Evolutionary conservation across 78 protist species (phyloP), one percentile per base, ranked within the genome.

Genomic region (Pigoraptor vietnamica): DNA sequence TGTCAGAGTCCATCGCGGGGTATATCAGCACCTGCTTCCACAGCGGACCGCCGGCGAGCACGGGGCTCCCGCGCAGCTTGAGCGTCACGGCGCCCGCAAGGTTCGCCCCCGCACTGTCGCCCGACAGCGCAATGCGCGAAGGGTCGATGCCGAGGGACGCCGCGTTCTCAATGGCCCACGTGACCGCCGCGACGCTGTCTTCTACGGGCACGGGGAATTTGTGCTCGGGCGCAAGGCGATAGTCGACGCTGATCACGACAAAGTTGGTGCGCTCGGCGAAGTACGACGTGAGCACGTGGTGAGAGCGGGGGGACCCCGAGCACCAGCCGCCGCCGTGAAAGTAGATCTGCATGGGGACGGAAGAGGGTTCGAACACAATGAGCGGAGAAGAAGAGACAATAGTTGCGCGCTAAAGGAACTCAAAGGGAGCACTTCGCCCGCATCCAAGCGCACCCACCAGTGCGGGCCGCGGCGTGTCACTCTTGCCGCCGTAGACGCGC

Each of bases 211-310:
- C 40, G 24, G 89, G 89, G 40, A 37, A 86, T 6, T 1, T 10
- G 39, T 35, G 48, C n/a, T 37, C 89, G 23, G 89, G 89, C 55
- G 89, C 89, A 19, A 86, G 40, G 32, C 89, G 89, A 36, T 86
- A 86, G 40, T 86, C 40, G 34, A 86, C 89, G 32, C n/a, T 1
- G 89, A 86, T 1, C 29, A 86, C 89, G 24, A 24, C 34, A 24
- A 35, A 10, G 35, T 40, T 40, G 10, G 55, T 10, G 39, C 32
- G 48, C 1, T 35, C 33, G 48, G 89, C 89, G 0, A 86, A 36
- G 25, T 32, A 14, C 39, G 38, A 6, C 39, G 25, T 6, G 34
- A 35, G 35, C 25, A 14, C 38, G 34, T 2, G 23, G 88, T 34
- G 25, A 10, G 25, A 83, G 9, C 33, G 1, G 23, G 39, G 35